phyloP scores from a whole-genome alignment of 2,329 filamentous ascomycete genomes.

The Colletotrichum shisoi region DNA sequence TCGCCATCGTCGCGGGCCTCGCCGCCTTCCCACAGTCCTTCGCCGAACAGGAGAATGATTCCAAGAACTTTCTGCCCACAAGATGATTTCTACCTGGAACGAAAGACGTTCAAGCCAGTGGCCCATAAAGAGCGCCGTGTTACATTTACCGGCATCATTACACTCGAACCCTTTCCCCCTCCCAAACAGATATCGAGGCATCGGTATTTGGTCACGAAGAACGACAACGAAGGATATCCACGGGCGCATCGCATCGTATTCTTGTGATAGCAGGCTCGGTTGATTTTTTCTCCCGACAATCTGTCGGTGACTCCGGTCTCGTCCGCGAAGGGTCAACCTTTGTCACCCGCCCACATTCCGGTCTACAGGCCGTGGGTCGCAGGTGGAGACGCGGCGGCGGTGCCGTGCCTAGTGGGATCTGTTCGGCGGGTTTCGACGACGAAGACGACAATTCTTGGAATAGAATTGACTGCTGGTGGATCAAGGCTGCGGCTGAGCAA shows the following conservation, averaged over 20 bases:
- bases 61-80: constrained; percentile 69
- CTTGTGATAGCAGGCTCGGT: neutral
- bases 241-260: neutral
- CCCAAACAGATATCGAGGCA: neutral
- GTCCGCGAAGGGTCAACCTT: neutral
- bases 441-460: constrained; percentile 1
- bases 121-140: neutral
- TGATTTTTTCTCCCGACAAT: neutral
- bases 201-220: neutral
- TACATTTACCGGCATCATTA: neutral
- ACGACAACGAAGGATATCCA: constrained; percentile 7
- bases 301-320: neutral
- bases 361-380: neutral
- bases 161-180: neutral
- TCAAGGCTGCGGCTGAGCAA: neutral
- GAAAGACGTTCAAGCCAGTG: neutral
- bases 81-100: constrained; percentile 38
- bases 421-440: neutral
- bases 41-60: constrained; percentile 72
- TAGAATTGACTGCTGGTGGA: neutral
- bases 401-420: no score
- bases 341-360: neutral
- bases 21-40: constrained; percentile 78
- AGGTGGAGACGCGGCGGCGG: neutral
- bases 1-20: constrained; percentile 76